These are phyloP conservation scores for Setaria viridis DNA, from an alignment of 202 grass and related monocot genomes.

Conservation along the genomic window DNA sequence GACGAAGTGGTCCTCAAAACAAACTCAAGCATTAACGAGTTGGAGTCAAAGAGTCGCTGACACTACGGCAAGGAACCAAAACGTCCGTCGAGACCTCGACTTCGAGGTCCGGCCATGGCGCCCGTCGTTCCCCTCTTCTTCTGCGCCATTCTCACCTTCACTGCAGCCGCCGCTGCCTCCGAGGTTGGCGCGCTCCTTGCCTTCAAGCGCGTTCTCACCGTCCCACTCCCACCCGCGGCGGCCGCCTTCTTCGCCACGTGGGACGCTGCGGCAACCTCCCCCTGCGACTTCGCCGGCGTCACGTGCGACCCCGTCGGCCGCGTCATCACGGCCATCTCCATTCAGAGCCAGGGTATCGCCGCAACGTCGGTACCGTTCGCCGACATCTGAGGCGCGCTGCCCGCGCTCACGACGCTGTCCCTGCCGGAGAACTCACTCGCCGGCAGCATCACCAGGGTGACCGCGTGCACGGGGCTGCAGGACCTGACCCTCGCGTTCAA, in stretches of 20 bases:
- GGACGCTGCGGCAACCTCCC: constrained; percentile 31
- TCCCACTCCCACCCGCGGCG: constrained; percentile 17
- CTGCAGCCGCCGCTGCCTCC: constrained; percentile 16
- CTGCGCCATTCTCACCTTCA: no score
- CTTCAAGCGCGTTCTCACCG: constrained; percentile 57
- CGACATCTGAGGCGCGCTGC: constrained; percentile 52
- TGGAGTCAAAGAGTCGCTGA: no score
- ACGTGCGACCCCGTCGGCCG: no score
- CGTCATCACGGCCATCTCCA: background rate
- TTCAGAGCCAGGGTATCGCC: background rate
- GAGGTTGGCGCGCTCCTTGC: constrained; percentile 45
- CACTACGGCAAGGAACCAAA: no score
- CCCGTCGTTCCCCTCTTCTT: no score
- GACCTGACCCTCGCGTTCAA: constrained; percentile 70
- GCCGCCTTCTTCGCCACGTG: constrained; percentile 56
- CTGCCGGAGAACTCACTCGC: constrained; percentile 58
- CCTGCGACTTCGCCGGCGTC: constrained; percentile 75
- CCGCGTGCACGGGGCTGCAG: constrained; percentile 47
- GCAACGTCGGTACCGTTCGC: constrained; percentile 43
- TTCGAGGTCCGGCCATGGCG: no score
- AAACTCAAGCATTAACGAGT: no score
- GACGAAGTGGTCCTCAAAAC: no score
- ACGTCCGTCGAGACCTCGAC: no score
- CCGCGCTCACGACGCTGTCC: constrained; percentile 49
- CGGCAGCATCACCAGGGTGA: constrained; percentile 44